Base-by-base conservation (phyloP, 768 basidiomycete genomes). In the Lanmaoa pseudosensibilis region DNA sequence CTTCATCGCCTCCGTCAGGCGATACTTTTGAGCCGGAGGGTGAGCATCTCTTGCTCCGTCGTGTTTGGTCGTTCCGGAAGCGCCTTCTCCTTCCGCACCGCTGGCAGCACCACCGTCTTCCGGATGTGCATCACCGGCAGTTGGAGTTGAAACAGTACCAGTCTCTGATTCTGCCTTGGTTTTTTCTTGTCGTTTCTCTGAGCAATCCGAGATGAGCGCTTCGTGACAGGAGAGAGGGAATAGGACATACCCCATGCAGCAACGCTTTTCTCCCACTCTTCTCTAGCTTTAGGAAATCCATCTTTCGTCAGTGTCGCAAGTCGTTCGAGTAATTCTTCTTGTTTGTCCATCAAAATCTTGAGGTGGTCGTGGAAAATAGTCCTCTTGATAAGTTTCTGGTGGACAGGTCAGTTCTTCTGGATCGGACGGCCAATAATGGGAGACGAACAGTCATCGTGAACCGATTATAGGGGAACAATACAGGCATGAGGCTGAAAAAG, bases 381-480 rank as follows among this genome's bases (percentile, higher is more conserved):
- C 8, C 93, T 84, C 69, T 94, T 94, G 71, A 94, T 90, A 45
- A 98, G 81, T 86, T 97, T 98, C 90, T 95, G 68, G 46, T 13
- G 19, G 8, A 27, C 18, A 33, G 0, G 51, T 71, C 36, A 71
- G 59, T 18, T 0, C 15, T 27, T 21, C 30, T 53, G 16, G 45
- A 34, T 25, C 25, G 4, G 36, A 39, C 10, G 13, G 39, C 9
- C 25, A 37, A 49, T 0, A 33, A 46, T 40, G 19, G 43, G 38
- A 30, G 18, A 78, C 87, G 50, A 52, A 90, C 88, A 49, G 82
- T 89, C 87, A 98, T 94, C 0, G 92, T 96, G 69, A 91, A 99
- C 61, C 88, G 86, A 75, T 99, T 99, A 68, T 98, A 98, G 0
- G 94, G 93, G 65, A 98, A 94, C 38, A 96, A 70, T 23, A 74